A percentile compares a stretch with the other conserved stretches of the same genome.
phyloP scores from a whole-genome alignment of 2,329 filamentous ascomycete genomes.

The Talaromyces sp. region DNA sequence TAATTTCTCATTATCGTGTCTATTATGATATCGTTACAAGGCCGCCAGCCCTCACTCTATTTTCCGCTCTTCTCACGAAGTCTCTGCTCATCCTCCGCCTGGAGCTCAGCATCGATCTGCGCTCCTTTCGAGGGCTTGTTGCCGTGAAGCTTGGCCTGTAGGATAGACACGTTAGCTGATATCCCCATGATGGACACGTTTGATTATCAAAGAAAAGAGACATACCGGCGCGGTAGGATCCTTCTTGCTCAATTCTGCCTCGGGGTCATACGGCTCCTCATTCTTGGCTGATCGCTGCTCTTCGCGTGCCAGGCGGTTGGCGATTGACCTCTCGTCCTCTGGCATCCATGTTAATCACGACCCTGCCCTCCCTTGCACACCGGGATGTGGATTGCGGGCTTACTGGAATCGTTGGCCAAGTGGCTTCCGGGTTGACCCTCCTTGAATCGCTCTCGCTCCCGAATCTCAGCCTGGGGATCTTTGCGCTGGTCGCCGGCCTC shows the following conservation, averaged over 20 bases:
- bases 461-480: slow-evolving; percentile 50
- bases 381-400: no score
- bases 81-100: slow-evolving; percentile 43
- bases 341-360: not conserved
- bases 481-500: slow-evolving; percentile 75
- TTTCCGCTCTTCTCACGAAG: slow-evolving; percentile 44
- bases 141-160: slow-evolving; percentile 44
- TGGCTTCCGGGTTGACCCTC: slow-evolving; percentile 71
- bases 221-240: slow-evolving; percentile 44
- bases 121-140: slow-evolving; percentile 47
- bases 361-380: no score
- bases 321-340: slow-evolving; percentile 46
- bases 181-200: no score
- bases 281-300: slow-evolving; percentile 27
- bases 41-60: not conserved
- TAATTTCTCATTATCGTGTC: slow-evolving; percentile 1
- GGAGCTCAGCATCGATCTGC: slow-evolving; percentile 44
- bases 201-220: not conserved
- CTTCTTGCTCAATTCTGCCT: slow-evolving; percentile 39
- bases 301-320: slow-evolving; percentile 34
- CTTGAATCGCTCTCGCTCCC: slow-evolving; percentile 60
- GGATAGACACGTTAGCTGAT: not conserved
- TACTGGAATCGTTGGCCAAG: slow-evolving; percentile 67
- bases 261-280: slow-evolving; percentile 27
- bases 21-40: not conserved